phyloP scores from a whole-genome alignment of 2,329 filamentous ascomycete species.

The Ophiostoma himal-ulmi region DNA sequence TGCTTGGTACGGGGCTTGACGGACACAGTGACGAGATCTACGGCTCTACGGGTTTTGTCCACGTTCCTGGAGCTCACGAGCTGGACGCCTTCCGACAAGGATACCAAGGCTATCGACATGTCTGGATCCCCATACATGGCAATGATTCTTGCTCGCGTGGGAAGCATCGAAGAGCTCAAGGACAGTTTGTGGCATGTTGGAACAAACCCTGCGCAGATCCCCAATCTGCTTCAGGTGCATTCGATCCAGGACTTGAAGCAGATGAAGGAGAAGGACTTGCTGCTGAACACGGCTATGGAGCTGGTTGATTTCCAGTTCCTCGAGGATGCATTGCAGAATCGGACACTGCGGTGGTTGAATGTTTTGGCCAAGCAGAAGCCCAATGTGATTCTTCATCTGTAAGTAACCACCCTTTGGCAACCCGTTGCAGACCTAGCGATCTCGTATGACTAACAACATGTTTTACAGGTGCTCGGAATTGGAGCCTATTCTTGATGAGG shows the following conservation, averaged over 20 bases:
- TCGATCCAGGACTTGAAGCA: constrained; percentile 40
- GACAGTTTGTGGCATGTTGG: constrained; percentile 58
- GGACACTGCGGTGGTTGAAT: constrained; percentile 55
- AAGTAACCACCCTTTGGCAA: constrained; percentile 31
- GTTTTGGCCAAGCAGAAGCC: constrained; percentile 50
- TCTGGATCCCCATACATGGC: constrained; percentile 53
- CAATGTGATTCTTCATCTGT: constrained; percentile 54
- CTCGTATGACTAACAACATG: not conserved
- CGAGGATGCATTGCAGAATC: constrained; percentile 56
- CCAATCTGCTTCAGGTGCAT: constrained; percentile 38
- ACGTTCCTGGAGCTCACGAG: constrained; percentile 52
- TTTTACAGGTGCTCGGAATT: constrained; percentile 52
- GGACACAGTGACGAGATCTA: constrained; percentile 54
- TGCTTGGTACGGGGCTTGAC: constrained; percentile 59
- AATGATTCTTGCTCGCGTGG: constrained; percentile 53
- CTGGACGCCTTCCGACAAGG: constrained; percentile 22
- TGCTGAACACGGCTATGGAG: constrained; percentile 58
- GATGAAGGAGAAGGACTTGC: constrained; percentile 55
- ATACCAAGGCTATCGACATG: constrained; percentile 29
- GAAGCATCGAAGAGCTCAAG: constrained; percentile 53
- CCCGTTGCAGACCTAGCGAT: not conserved
- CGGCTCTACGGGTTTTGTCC: constrained; percentile 55
- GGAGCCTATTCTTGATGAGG: constrained; percentile 53
- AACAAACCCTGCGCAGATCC: constrained; percentile 42
- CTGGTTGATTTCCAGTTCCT: constrained; percentile 61